Evolutionary conservation across 2,329 filamentous ascomycete genomes (phyloP).

Genomic region (Pseudogymnoascus sp.): DNA sequence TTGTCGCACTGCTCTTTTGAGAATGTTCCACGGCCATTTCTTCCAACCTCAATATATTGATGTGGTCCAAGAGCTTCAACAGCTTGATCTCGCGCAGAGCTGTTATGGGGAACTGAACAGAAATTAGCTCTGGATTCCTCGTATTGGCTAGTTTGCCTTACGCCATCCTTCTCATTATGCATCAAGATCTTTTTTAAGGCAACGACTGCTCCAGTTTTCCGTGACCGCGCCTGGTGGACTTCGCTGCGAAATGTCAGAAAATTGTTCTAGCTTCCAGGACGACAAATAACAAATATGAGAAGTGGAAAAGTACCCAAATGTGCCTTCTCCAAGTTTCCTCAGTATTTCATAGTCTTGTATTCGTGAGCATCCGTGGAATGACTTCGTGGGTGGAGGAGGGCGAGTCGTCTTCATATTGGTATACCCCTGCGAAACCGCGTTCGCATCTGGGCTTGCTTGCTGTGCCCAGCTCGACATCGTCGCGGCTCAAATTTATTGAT

Average conservation of each 20-base stretch:
- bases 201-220: constrained; percentile 64
- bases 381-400: constrained; percentile 45
- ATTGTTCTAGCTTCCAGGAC: neutral
- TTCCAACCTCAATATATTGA: constrained; percentile 76
- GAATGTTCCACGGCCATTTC: constrained; percentile 89
- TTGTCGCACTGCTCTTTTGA: constrained; percentile 27
- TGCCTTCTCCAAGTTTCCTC: constrained; percentile 85
- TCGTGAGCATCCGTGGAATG: constrained; percentile 76
- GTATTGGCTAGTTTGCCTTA: constrained; percentile 33
- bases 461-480: constrained; percentile 10
- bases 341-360: constrained; percentile 72
- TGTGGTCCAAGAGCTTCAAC: constrained; percentile 86
- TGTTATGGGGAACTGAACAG: constrained; percentile 78
- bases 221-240: constrained; percentile 80
- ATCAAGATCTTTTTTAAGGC: constrained; percentile 98
- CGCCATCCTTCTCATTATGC: constrained; percentile 97
- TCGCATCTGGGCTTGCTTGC: constrained; percentile 18
- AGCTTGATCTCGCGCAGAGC: constrained; percentile 96
- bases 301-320: constrained; percentile 62
- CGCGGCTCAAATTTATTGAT: neutral
- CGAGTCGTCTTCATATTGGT: constrained; percentile 40
- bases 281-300: neutral
- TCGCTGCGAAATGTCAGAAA: constrained; percentile 43
- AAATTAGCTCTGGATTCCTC: constrained; percentile 14
- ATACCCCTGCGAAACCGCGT: constrained; percentile 40